A percentile compares a stretch with the other conserved stretches of the same genome.
phyloP scores from a whole-genome alignment of 1,284 basidiomycete genomes.

The Schizophyllum commune region DNA sequence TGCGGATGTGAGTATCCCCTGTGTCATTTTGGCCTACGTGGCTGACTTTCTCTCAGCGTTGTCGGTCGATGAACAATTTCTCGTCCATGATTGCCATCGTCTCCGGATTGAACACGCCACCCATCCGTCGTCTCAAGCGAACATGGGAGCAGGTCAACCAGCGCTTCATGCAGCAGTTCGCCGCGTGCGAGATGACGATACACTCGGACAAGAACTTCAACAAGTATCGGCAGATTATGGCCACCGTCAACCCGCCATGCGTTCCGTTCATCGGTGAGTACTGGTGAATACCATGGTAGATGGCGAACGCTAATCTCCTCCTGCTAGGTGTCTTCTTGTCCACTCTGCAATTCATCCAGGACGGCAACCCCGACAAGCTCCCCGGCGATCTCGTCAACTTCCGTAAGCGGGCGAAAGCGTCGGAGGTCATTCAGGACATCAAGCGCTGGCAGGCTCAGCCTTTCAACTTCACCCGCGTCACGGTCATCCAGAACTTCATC shows the following conservation, averaged over 20 bases:
- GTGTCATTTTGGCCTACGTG: conserved; percentile 5
- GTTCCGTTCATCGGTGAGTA: conserved; percentile 98
- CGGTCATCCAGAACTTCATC: conserved; percentile 67
- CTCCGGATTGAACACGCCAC: conserved; percentile 91
- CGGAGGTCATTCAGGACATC: conserved; percentile 94
- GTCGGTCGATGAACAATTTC: conserved; percentile 87
- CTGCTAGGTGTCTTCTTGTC: conserved; percentile 98
- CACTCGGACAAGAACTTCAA: conserved; percentile 91
- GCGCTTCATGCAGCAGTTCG: conserved; percentile 61
- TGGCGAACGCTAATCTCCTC: too few species aligned
- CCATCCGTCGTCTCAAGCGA: conserved; percentile 86
- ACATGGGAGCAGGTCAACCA: conserved; percentile 91
- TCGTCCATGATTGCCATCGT: conserved; percentile 95
- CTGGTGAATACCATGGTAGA: too few species aligned
- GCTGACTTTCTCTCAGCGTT: conserved; percentile 52
- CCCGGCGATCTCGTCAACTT: conserved; percentile 89
- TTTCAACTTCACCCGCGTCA: conserved; percentile 77
- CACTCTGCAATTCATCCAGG: conserved; percentile 94
- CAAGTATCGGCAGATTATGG: conserved; percentile 83
- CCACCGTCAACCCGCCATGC: conserved; percentile 85
- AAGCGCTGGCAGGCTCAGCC: conserved; percentile 91
- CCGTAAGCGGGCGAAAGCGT: conserved; percentile 88
- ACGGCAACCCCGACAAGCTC: conserved; percentile 90
- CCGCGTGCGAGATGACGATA: conserved; percentile 73
- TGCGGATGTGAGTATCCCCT: conserved; percentile 67